Conservation (phyloP, 495 filamentous ascomycete genomes). For the Cenococcum geophilum region DNA sequence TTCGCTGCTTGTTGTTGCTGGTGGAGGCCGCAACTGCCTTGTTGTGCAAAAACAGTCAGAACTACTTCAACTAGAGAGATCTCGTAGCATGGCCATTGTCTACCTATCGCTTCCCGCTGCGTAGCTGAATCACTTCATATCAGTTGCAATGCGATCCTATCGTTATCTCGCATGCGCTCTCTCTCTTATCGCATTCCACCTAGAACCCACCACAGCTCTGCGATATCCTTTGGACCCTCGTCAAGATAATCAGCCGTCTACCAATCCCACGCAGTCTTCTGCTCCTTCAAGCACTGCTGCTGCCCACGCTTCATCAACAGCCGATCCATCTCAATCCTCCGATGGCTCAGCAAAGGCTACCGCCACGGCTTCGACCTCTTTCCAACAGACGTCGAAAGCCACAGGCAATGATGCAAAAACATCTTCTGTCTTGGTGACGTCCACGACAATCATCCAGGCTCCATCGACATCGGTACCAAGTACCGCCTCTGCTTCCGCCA, state of each 20-base stretch:
- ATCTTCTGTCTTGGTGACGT: slow-evolving; percentile 2
- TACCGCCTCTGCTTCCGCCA: slow-evolving; percentile 2
- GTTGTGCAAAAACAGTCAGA: background rate
- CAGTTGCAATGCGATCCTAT: slow-evolving; percentile 20
- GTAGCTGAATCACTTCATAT: slow-evolving; percentile 1
- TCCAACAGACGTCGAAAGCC: background rate
- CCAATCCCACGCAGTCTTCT: slow-evolving; percentile 5
- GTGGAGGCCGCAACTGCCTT: background rate
- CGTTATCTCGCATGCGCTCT: slow-evolving; percentile 14
- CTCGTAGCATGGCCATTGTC: slow-evolving; percentile 17
- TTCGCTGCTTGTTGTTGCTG: background rate
- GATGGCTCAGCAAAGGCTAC: slow-evolving; percentile 5
- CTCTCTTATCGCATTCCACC: slow-evolving; percentile 15
- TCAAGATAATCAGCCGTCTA: slow-evolving; percentile 16
- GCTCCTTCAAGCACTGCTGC: slow-evolving; percentile 4
- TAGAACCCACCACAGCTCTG: slow-evolving; percentile 4
- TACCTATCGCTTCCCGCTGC: background rate
- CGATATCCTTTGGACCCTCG: slow-evolving; percentile 10
- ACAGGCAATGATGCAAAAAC: background rate
- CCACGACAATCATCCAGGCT: background rate
- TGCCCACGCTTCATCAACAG: slow-evolving; percentile 1
- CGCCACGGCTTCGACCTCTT: background rate
- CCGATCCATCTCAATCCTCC: slow-evolving; percentile 8
- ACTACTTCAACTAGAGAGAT: background rate
- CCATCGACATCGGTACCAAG: background rate